Conservation (phyloP, 345 rosid species). For the Brassica napus region Da-Ae NC_063449.1:16884501-16885000, state of each 20-base stretch:
- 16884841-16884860: not conserved
- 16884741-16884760: too few relatives aligned
- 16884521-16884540: slow-evolving; percentile 81
- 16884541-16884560: slow-evolving; percentile 84
- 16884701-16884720: too few relatives aligned
- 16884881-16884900: not conserved
- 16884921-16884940: slow-evolving; percentile 51
- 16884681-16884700: not conserved
- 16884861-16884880: not conserved
- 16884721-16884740: too few relatives aligned
- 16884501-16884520: not conserved
- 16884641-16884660: not conserved
- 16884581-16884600: slow-evolving; percentile 85
- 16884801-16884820: not conserved
- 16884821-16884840: not conserved
- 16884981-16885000: slow-evolving; percentile 44
- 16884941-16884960: slow-evolving; percentile 42
- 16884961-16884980: slow-evolving; percentile 41
- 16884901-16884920: slow-evolving; percentile 45
- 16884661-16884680: not conserved
- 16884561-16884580: slow-evolving; percentile 93
- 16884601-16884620: slow-evolving; percentile 66
- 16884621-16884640: not conserved
- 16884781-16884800: not conserved
- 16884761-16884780: too few relatives aligned